Conservation (phyloP, 202 grass and related monocot genomes). For the Carex arenaria region DNA sequence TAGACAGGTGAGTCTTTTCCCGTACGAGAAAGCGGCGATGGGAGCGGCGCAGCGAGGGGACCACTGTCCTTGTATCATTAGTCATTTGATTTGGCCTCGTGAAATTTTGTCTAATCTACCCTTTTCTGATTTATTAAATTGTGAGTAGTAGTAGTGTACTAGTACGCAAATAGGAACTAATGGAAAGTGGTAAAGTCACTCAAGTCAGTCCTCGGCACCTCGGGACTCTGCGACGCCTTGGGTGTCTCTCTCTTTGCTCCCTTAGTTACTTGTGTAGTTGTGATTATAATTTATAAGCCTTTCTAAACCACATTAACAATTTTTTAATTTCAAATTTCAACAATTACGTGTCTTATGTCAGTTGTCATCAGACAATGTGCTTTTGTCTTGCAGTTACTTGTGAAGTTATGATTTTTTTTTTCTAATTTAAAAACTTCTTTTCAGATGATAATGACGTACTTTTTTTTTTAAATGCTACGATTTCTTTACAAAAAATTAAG, state of each 20-base stretch:
- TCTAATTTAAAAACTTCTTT: too few relatives aligned
- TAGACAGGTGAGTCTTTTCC: not conserved
- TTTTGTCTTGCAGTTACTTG: too few relatives aligned
- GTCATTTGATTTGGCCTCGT: not conserved
- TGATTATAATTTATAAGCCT: not conserved
- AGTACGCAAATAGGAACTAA: not conserved
- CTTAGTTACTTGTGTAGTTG: not conserved
- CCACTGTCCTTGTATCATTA: conserved; percentile 19
- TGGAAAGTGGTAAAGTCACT: not conserved
- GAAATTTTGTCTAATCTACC: not conserved
- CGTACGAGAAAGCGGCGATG: conserved; percentile 29
- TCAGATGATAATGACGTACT: too few relatives aligned
- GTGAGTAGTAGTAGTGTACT: too few relatives aligned
- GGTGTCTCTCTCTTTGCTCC: not conserved
- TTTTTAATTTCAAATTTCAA: not conserved
- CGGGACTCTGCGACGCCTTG: conserved; percentile 12
- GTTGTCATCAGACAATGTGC: too few relatives aligned
- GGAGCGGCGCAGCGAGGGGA: not conserved
- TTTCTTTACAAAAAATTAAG: too few relatives aligned
- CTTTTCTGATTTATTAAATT: too few relatives aligned
- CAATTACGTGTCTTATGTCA: not conserved
- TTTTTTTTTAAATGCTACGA: too few relatives aligned
- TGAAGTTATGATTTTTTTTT: too few relatives aligned
- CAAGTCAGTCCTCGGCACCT: not conserved
- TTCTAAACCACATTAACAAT: not conserved